Conservation (phyloP, 1,284 basidiomycete species). For the Violaceomyces palustris region DNA sequence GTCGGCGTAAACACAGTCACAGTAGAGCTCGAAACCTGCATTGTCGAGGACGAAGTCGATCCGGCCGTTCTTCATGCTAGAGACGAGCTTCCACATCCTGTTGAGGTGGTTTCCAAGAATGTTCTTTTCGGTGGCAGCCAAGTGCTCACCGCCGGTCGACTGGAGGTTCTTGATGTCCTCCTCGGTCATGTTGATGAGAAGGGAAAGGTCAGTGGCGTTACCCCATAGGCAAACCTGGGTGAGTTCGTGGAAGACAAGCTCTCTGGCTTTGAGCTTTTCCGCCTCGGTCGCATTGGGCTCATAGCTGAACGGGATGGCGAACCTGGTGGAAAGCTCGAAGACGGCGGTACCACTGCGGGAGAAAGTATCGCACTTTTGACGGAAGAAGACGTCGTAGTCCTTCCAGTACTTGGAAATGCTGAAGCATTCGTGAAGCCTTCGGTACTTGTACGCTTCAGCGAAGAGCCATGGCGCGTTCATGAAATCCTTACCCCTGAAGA, state of each 20-base stretch:
- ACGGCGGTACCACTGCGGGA: constrained; percentile 86
- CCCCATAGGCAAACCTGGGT: constrained; percentile 61
- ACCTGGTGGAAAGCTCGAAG: constrained; percentile 88
- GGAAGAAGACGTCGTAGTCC: constrained; percentile 60
- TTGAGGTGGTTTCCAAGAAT: constrained; percentile 79
- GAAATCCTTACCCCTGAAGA: constrained; percentile 91
- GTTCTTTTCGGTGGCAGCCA: constrained; percentile 94
- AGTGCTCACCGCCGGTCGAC: constrained; percentile 88
- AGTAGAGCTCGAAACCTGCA: constrained; percentile 90
- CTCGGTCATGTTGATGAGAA: constrained; percentile 97
- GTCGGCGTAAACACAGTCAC: constrained; percentile 83
- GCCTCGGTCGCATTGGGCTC: constrained; percentile 60
- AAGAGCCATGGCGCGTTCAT: constrained; percentile 65
- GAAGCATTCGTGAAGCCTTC: constrained; percentile 89
- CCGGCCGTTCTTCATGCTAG: constrained; percentile 58
- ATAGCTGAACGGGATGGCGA: constrained; percentile 75
- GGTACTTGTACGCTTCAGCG: constrained; percentile 96
- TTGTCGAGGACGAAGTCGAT: constrained; percentile 64
- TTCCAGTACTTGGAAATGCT: constrained; percentile 86
- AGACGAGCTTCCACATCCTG: constrained; percentile 74
- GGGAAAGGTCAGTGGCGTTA: constrained; percentile 74
- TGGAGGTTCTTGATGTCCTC: constrained; percentile 97
- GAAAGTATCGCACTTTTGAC: constrained; percentile 78
- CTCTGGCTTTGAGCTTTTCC: constrained; percentile 69
- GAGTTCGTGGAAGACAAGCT: constrained; percentile 86